Evolutionary conservation across 2,329 filamentous ascomycete genomes (phyloP).

Genomic region (Verticillium nonalfalfae): DNA sequence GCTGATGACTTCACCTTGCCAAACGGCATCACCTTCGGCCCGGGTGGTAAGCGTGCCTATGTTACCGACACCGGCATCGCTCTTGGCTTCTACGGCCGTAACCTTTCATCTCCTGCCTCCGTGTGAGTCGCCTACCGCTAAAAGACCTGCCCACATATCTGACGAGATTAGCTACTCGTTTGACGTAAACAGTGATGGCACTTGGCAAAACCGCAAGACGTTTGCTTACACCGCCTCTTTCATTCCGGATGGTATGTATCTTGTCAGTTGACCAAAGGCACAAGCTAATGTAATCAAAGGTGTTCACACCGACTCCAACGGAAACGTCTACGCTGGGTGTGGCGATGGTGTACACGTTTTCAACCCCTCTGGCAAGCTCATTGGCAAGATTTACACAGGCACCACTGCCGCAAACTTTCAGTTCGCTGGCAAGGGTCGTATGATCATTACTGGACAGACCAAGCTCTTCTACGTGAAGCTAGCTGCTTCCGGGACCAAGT

Average conservation of each 20-base stretch:
- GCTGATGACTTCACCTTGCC: slow-evolving; percentile 51
- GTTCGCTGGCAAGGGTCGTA: slow-evolving; percentile 29
- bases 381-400: slow-evolving; percentile 51
- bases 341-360: slow-evolving; percentile 44
- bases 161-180: slow-evolving; percentile 33
- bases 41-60: slow-evolving; percentile 44
- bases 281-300: not conserved
- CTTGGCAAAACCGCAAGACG: slow-evolving; percentile 38
- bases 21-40: slow-evolving; percentile 53
- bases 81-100: slow-evolving; percentile 33
- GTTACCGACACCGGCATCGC: slow-evolving; percentile 50
- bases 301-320: slow-evolving; percentile 46
- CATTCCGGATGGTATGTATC: slow-evolving; percentile 48
- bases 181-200: slow-evolving; percentile 36
- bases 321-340: slow-evolving; percentile 47
- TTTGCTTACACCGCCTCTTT: slow-evolving; percentile 51
- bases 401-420: slow-evolving; percentile 38
- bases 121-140: slow-evolving; percentile 29
- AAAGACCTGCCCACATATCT: not conserved
- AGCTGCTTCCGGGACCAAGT: slow-evolving; percentile 11
- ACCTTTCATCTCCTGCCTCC: slow-evolving; percentile 33
- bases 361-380: slow-evolving; percentile 35
- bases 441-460: slow-evolving; percentile 27
- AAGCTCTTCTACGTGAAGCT: slow-evolving; percentile 24
- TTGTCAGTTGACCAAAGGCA: too few relatives aligned